Conservation (phyloP, 176 grass and related monocot species). For the Phoenix dactylifera region DNA sequence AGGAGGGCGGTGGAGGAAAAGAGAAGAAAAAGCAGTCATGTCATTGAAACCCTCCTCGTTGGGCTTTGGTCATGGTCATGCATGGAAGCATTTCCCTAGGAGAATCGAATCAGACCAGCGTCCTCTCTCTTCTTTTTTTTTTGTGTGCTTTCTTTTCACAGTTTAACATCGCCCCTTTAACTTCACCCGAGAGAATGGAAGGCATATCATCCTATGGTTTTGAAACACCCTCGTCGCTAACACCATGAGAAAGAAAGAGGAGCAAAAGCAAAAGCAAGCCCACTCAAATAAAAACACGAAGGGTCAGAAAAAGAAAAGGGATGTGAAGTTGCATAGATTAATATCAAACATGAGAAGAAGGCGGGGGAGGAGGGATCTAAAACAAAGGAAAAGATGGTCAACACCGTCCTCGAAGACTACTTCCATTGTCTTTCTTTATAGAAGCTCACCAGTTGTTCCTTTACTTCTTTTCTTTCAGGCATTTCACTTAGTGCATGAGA, state of each 20-base stretch:
- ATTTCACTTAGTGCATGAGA: slow-evolving; percentile 16
- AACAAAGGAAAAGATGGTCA: slow-evolving; percentile 13
- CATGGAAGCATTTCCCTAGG: slow-evolving; percentile 83
- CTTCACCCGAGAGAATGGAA: slow-evolving; percentile 20
- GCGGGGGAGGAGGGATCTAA: slow-evolving; percentile 10
- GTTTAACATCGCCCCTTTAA: slow-evolving; percentile 41
- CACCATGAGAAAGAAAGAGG: neutral
- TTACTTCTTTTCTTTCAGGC: neutral
- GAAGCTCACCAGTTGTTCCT: slow-evolving; percentile 5
- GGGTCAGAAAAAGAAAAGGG: slow-evolving; percentile 39
- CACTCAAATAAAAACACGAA: slow-evolving; percentile 55
- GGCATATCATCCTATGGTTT: slow-evolving; percentile 49
- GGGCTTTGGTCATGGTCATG: slow-evolving; percentile 11
- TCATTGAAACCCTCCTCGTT: neutral
- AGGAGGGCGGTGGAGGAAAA: too few relatives aligned
- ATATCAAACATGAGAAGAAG: neutral
- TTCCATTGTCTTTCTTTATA: slow-evolving; percentile 12
- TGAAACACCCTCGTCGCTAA: slow-evolving; percentile 18
- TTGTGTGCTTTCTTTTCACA: slow-evolving; percentile 9
- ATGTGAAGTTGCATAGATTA: slow-evolving; percentile 7
- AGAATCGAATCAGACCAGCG: slow-evolving; percentile 51
- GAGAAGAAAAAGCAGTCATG: too few relatives aligned
- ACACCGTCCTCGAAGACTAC: slow-evolving; percentile 15
- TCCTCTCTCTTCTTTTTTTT: neutral
- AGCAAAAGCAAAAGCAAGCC: slow-evolving; percentile 17